A percentile compares a stretch with the other conserved stretches of the same genome.
These are phyloP conservation scores for Zangia roseola DNA, from an alignment of 768 basidiomycete genomes.

Conservation along the genomic window DNA sequence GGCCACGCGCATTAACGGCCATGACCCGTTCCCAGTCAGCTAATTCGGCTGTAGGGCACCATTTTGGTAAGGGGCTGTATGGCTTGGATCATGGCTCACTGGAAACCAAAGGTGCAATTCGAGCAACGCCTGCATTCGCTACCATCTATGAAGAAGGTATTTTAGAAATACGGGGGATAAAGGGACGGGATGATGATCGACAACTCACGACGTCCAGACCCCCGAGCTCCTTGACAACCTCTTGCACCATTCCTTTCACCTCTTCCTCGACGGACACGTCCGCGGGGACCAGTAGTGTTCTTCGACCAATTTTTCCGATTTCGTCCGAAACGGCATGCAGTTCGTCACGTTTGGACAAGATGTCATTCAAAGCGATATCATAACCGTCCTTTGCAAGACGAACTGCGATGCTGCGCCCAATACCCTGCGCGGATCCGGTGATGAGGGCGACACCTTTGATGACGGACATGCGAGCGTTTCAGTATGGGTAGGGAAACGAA, in stretches of 20 bases:
- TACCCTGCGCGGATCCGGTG: slow-evolving; percentile 33
- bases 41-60: slow-evolving; percentile 25
- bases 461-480: slow-evolving; percentile 15
- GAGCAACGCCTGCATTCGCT: slow-evolving; percentile 23
- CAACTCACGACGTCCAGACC: slow-evolving; percentile 46
- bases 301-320: slow-evolving; percentile 30
- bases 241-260: slow-evolving; percentile 40
- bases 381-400: slow-evolving; percentile 35
- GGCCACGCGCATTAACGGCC: slow-evolving; percentile 54
- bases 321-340: slow-evolving; percentile 30
- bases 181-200: no score
- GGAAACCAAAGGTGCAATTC: neutral
- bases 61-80: neutral
- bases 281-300: slow-evolving; percentile 27
- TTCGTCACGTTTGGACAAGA: slow-evolving; percentile 24
- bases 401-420: slow-evolving; percentile 32
- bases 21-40: slow-evolving; percentile 42
- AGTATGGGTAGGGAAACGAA: neutral
- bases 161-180: neutral
- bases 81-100: slow-evolving; percentile 1
- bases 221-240: slow-evolving; percentile 34
- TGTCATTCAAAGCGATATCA: slow-evolving; percentile 32
- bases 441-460: slow-evolving; percentile 33
- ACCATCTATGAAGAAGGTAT: slow-evolving; percentile 19
- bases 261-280: slow-evolving; percentile 44